A percentile compares a stretch with the other conserved stretches of the same genome.
Evolutionary conservation across 2,329 filamentous ascomycete genomes (phyloP).

Genomic region (Claviceps fusiformis): DNA sequence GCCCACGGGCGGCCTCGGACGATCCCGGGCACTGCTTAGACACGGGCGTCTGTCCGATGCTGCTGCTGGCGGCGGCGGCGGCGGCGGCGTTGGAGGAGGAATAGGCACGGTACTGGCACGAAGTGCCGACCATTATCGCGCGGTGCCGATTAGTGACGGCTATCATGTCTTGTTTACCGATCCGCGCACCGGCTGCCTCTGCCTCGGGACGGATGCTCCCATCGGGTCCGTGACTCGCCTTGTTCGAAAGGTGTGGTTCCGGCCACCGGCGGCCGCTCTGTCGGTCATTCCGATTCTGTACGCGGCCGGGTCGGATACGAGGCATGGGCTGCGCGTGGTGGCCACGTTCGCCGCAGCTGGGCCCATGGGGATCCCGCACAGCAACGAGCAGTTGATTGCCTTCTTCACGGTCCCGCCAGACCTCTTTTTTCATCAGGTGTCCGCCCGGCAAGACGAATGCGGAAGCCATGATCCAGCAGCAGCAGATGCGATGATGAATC

Average conservation of each 20-base stretch:
- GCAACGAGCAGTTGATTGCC: conserved; percentile 29
- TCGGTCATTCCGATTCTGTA: conserved; percentile 35
- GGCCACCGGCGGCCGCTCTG: conserved; percentile 15
- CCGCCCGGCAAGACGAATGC: conserved; percentile 3
- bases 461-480: conserved; percentile 3
- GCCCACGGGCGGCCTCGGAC: not conserved
- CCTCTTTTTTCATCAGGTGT: conserved; percentile 27
- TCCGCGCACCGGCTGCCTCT: conserved; percentile 39
- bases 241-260: conserved; percentile 43
- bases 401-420: conserved; percentile 50
- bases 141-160: conserved; percentile 51
- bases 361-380: not conserved
- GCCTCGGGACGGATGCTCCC: conserved; percentile 47
- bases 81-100: conserved; percentile 3
- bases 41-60: not conserved
- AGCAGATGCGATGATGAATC: not conserved
- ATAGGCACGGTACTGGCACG: conserved; percentile 23
- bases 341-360: conserved; percentile 35
- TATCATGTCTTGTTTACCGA: conserved; percentile 53
- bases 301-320: conserved; percentile 39
- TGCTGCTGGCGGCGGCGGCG: no score
- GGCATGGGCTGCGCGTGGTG: conserved; percentile 43
- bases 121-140: conserved; percentile 46
- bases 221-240: conserved; percentile 36
- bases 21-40: not conserved